A percentile compares a stretch with the other conserved stretches of the same genome.
These are phyloP conservation scores for Cavenderia fasciculata DNA, from an alignment of 78 protist genomes.

Conservation along the genomic window DNA sequence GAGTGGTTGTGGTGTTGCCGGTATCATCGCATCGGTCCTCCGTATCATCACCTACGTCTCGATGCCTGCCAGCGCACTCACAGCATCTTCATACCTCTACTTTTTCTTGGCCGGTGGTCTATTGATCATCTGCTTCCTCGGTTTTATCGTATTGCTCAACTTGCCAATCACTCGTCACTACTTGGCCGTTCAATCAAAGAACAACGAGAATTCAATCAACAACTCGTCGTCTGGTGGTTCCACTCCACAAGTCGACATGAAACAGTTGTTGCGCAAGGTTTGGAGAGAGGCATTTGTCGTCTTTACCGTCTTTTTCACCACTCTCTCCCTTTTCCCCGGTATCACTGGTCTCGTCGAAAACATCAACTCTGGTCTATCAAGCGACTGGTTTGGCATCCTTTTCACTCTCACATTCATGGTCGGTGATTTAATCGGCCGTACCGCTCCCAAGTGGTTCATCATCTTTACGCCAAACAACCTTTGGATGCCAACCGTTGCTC, in stretches of 20 bases:
- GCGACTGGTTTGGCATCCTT: conserved; percentile 27
- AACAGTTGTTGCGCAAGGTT: conserved; percentile 15
- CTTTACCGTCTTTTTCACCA: conserved; percentile 70
- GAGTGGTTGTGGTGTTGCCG: conserved; percentile 81
- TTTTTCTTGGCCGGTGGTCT: conserved; percentile 56
- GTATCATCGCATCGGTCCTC: conserved; percentile 55
- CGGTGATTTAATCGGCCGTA: conserved; percentile 72
- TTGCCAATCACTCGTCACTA: conserved; percentile 24
- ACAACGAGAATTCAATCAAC: neutral
- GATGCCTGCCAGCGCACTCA: neutral
- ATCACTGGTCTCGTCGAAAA: conserved; percentile 10
- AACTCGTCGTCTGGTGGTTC: neutral
- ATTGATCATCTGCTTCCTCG: conserved; percentile 16
- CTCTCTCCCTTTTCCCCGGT: conserved; percentile 75
- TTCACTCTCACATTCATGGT: conserved; percentile 45
- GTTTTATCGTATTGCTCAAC: neutral
- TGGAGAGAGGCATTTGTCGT: conserved; percentile 83
- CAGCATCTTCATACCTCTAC: conserved; percentile 7
- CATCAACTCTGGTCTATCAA: neutral
- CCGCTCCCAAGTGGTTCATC: conserved; percentile 56
- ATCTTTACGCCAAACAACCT: conserved; percentile 59
- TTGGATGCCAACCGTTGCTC: conserved; percentile 59
- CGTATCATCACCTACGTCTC: conserved; percentile 69
- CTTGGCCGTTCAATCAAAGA: conserved; percentile 4
- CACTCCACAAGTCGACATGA: neutral